phyloP scores from a whole-genome alignment of 2,329 filamentous ascomycete genomes.

The Thelonectria discophora region DNA sequence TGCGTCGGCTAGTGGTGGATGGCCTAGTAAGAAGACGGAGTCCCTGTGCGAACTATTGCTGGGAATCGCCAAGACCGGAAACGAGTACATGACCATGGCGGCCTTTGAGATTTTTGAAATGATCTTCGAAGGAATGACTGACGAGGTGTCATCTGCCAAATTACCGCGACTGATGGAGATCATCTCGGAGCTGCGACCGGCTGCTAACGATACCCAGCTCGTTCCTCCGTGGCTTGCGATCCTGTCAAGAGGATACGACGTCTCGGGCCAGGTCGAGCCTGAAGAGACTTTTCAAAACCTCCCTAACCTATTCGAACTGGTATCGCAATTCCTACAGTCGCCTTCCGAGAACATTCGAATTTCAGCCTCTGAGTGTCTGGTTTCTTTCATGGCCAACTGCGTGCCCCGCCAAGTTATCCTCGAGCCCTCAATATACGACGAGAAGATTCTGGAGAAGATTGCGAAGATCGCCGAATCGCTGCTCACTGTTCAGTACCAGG shows the following conservation, averaged over 20 bases:
- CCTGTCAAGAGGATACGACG: conserved; percentile 91
- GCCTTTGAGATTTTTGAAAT: conserved; percentile 98
- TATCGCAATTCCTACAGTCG: conserved; percentile 84
- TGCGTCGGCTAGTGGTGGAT: conserved; percentile 86
- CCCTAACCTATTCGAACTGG: conserved; percentile 82
- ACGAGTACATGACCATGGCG: conserved; percentile 95
- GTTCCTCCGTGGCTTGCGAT: conserved; percentile 97
- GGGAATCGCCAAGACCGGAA: conserved; percentile 86
- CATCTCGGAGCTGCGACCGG: conserved; percentile 89
- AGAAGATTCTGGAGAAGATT: conserved; percentile 86
- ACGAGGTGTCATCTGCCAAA: conserved; percentile 88
- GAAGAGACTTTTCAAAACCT: conserved; percentile 93
- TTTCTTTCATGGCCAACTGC: conserved; percentile 92
- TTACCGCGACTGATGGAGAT: conserved; percentile 89
- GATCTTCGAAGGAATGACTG: conserved; percentile 91
- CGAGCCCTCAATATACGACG: conserved; percentile 90
- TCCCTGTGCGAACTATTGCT: conserved; percentile 88
- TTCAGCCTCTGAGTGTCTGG: conserved; percentile 92
- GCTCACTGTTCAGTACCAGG: conserved; percentile 89
- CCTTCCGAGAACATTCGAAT: conserved; percentile 92
- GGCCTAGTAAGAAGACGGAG: conserved; percentile 97
- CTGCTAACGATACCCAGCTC: conserved; percentile 91
- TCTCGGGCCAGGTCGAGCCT: conserved; percentile 86
- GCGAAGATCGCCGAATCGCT: conserved; percentile 77
- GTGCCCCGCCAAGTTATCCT: conserved; percentile 84